A percentile compares a stretch with the other conserved stretches of the same genome.
phyloP scores from a whole-genome alignment of 495 filamentous ascomycete genomes.

The Trichoderma orchidacearum region DNA sequence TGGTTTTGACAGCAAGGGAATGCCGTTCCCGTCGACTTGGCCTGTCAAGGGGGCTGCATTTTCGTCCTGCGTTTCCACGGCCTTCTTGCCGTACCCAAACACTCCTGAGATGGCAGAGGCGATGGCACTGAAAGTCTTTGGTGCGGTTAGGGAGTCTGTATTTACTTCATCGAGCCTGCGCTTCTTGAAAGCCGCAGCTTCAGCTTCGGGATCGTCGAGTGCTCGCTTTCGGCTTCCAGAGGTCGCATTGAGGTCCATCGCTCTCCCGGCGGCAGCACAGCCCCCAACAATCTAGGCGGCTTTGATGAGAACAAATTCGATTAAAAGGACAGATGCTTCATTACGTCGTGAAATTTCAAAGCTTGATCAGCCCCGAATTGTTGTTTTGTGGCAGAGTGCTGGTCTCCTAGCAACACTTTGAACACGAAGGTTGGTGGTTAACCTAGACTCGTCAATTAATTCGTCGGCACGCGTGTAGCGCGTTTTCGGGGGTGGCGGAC shows the following conservation, averaged over 20 bases:
- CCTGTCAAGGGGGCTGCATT: too few relatives aligned
- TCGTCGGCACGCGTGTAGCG: neutral
- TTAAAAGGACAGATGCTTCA: neutral
- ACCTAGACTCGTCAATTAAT: neutral
- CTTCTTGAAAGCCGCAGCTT: neutral
- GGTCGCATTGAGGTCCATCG: neutral
- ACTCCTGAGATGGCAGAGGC: neutral
- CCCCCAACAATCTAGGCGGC: neutral
- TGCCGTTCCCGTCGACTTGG: neutral
- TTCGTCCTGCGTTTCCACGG: neutral
- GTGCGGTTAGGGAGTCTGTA: neutral
- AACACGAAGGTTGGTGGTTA: neutral
- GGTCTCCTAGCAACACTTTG: neutral
- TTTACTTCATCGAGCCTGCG: neutral
- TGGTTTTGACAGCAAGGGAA: neutral
- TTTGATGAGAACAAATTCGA: neutral
- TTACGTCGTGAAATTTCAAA: neutral
- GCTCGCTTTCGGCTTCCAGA: neutral
- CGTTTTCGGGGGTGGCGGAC: neutral
- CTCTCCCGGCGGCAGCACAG: neutral
- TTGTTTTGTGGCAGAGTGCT: neutral
- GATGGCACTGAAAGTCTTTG: neutral
- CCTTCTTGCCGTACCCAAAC: neutral
- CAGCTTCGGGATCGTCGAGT: neutral
- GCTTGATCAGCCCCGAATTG: too few relatives aligned